A percentile compares a stretch with the other conserved stretches of the same genome.
Evolutionary conservation across 441 rosid genomes (phyloP).

Genomic region (Geranium incanum): DNA sequence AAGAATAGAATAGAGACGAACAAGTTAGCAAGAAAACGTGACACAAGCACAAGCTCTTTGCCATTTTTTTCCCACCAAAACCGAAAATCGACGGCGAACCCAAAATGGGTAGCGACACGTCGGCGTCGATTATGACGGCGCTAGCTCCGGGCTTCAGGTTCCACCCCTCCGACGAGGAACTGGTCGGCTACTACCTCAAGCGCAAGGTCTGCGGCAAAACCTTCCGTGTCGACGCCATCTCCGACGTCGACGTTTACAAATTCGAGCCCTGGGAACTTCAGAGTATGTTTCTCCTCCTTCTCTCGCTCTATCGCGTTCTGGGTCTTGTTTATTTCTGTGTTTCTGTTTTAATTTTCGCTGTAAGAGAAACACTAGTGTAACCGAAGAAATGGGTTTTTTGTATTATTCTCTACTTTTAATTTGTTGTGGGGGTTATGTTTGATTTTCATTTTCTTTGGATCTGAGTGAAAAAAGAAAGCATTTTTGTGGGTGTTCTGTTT

Average conservation of each 20-base stretch:
- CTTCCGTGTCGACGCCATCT: conserved; percentile 62
- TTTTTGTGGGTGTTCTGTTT: neutral
- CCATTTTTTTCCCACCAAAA: conserved; percentile 10
- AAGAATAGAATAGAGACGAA: too few species aligned
- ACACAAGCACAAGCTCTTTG: too few species aligned
- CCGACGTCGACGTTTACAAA: conserved; percentile 79
- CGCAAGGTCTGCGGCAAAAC: conserved; percentile 59
- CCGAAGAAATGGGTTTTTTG: neutral
- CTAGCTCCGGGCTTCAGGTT: conserved; percentile 91
- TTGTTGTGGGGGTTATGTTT: neutral
- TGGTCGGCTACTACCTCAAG: conserved; percentile 73
- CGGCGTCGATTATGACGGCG: conserved; percentile 28
- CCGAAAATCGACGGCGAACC: neutral
- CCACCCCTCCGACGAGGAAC: conserved; percentile 82
- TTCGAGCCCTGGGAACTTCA: conserved; percentile 85
- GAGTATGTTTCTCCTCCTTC: conserved; percentile 29
- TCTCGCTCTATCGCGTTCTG: neutral
- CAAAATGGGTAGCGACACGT: conserved; percentile 1
- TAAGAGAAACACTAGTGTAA: neutral
- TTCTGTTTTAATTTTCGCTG: neutral
- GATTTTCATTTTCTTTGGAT: neutral
- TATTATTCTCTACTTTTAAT: neutral
- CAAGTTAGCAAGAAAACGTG: too few species aligned
- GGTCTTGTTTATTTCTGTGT: neutral
- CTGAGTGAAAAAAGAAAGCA: neutral